Conservation (phyloP, 108 stramenopile genomes). For the Discostella pseudostelligera region DNA sequence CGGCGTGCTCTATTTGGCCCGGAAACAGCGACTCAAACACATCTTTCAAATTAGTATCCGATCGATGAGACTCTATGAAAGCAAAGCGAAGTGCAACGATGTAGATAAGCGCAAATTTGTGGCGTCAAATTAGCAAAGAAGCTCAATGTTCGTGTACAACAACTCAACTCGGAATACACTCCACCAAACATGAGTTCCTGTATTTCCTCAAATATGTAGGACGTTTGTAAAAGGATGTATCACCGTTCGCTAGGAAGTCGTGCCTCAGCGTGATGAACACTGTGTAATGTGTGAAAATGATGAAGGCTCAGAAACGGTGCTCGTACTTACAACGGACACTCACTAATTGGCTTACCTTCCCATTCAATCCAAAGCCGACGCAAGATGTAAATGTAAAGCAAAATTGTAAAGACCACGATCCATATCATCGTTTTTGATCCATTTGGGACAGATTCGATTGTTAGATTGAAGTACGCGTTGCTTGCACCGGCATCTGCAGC, state of each 20-base stretch:
- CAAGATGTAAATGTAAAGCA: constrained; percentile 49
- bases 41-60: constrained; percentile 49
- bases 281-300: not conserved
- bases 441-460: constrained; percentile 35
- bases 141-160: no score
- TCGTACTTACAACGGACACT: not conserved
- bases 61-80: constrained; percentile 27
- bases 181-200: constrained; percentile 54
- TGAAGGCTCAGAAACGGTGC: not conserved
- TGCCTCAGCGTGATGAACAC: constrained; percentile 53
- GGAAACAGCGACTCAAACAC: constrained; percentile 65
- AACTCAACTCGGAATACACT: constrained; percentile 63
- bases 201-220: constrained; percentile 50
- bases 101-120: not conserved
- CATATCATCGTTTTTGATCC: constrained; percentile 39
- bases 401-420: constrained; percentile 36
- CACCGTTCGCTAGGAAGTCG: constrained; percentile 58
- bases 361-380: constrained; percentile 67
- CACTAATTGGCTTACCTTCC: constrained; percentile 37
- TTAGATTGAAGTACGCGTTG: constrained; percentile 35
- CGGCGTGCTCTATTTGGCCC: constrained; percentile 52
- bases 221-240: constrained; percentile 35
- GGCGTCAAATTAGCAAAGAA: not conserved
- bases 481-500: constrained; percentile 7
- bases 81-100: not conserved